These are phyloP conservation scores for Alloteropsis angusta DNA, from an alignment of 202 grass and related monocot genomes.

Conservation along the genomic window DNA sequence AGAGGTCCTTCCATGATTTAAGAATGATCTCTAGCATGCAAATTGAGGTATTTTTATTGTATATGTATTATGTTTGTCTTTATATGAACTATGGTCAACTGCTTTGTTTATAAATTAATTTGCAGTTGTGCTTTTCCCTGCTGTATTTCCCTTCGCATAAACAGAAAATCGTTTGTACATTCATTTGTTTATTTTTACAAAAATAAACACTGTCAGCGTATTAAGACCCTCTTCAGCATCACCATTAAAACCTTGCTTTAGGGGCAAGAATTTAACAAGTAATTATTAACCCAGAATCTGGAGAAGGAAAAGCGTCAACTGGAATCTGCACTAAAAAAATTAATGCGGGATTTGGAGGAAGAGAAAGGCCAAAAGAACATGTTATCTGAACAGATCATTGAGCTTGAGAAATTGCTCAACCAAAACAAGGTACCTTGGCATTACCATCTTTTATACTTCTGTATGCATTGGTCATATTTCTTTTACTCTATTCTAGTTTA, in stretches of 20 bases:
- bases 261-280: slow-evolving; percentile 16
- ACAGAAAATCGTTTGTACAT: not conserved
- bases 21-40: slow-evolving; percentile 36
- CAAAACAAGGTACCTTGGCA: slow-evolving; percentile 58
- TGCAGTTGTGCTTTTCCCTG: not conserved
- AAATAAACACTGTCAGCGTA: not conserved
- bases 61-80: not conserved
- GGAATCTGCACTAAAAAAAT: slow-evolving; percentile 44
- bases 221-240: not conserved
- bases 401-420: slow-evolving; percentile 50
- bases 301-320: slow-evolving; percentile 59
- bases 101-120: slow-evolving; percentile 5
- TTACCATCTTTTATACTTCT: slow-evolving; percentile 7
- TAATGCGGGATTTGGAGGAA: slow-evolving; percentile 47
- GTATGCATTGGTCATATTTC: not conserved
- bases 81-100: not conserved
- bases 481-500: not conserved
- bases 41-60: slow-evolving; percentile 53
- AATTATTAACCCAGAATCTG: slow-evolving; percentile 46
- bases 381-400: slow-evolving; percentile 48
- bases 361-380: slow-evolving; percentile 46
- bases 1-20: slow-evolving; percentile 51
- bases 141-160: not conserved
- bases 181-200: slow-evolving; percentile 14
- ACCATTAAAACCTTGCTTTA: not conserved